Base-by-base conservation (phyloP, 2,329 filamentous ascomycete genomes). In the Sporothrix euskadiensis region DNA sequence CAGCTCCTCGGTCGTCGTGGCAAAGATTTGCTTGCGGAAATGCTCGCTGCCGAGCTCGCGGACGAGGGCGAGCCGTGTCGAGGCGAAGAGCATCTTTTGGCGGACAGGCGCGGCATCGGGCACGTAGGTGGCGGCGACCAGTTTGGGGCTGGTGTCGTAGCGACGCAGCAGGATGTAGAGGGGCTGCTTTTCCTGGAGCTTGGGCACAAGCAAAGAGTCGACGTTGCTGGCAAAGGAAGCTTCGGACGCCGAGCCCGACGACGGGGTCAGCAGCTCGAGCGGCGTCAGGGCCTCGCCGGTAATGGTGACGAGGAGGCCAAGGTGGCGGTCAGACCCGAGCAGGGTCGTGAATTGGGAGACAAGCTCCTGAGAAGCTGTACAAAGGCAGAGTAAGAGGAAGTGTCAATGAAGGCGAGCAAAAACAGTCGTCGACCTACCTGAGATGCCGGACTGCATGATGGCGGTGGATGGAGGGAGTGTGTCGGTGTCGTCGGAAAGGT, bases 81-180 rank as follows among this genome's bases (percentile, higher is more conserved):
- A 88, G 6, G 93, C 92, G 81, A 95, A 94, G 30, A 96, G 87
- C 91, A 93, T 96, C 85, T 96, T 96, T 80, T 94, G 91, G 54
- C 93, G 90, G 73, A 96, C 92, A 39, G 91, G 91, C 54, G 93
- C 93, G 0, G 88, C 80, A 81, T 95, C 92, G 35, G 93, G 93
- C 6, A 96, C 89, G 81, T 94, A 96, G 49, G 92, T 94, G 49
- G 94, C 84, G 63, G 90, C 91, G 35, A 92, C 83, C 76, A 94
- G 89, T 76, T 81, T 82, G n/a, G 87, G 88, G 3, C 84, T 81
- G 52, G 82, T 80, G 70, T 89, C 85, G 80, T 90, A 86, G 72
- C 91, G 89, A 68, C 92, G 91, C 57, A 96, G 88, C 78, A 96
- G 88, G 77, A 93, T 86, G 83, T 94, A 96, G 63, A 91, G 86